Evolutionary conservation across 441 rosid genomes (phyloP).

Genomic region (Mallotus japonicus): DNA sequence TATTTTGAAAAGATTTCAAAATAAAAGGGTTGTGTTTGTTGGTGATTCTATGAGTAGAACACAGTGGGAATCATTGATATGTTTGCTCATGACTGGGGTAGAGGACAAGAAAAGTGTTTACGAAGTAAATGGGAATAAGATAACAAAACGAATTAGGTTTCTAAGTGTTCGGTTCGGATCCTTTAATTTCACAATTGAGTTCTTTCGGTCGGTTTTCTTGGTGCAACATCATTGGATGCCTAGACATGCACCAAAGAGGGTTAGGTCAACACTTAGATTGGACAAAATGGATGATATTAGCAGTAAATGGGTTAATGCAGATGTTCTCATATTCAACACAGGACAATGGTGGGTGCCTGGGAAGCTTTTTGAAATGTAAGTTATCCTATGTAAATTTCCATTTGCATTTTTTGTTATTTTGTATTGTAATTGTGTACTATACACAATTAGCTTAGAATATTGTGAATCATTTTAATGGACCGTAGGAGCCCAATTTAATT

Average conservation of each 20-base stretch:
- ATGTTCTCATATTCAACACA: slow-evolving; percentile 68
- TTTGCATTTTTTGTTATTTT: background rate
- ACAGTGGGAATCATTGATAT: slow-evolving; percentile 82
- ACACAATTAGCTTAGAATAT: background rate
- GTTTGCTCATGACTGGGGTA: slow-evolving; percentile 71
- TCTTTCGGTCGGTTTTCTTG: slow-evolving; percentile 72
- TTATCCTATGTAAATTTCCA: slow-evolving; percentile 12
- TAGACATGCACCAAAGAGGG: slow-evolving; percentile 59
- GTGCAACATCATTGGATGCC: slow-evolving; percentile 63
- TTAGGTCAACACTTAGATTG: slow-evolving; percentile 53
- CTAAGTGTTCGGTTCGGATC: slow-evolving; percentile 65
- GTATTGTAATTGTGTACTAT: background rate
- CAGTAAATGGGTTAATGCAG: slow-evolving; percentile 59
- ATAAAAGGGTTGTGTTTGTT: slow-evolving; percentile 67
- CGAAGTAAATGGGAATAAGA: slow-evolving; percentile 62
- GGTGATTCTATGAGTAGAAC: slow-evolving; percentile 85
- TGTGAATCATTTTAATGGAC: slow-evolving; percentile 18
- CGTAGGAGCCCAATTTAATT: background rate
- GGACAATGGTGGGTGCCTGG: slow-evolving; percentile 95
- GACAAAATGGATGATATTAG: slow-evolving; percentile 65
- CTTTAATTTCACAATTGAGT: slow-evolving; percentile 64
- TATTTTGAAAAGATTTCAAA: slow-evolving; percentile 47
- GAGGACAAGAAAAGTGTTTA: slow-evolving; percentile 66
- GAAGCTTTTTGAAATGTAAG: slow-evolving; percentile 75
- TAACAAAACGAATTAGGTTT: slow-evolving; percentile 66